Conservation (phyloP, 495 filamentous ascomycete genomes). For the Xylaria intraflava region DNA sequence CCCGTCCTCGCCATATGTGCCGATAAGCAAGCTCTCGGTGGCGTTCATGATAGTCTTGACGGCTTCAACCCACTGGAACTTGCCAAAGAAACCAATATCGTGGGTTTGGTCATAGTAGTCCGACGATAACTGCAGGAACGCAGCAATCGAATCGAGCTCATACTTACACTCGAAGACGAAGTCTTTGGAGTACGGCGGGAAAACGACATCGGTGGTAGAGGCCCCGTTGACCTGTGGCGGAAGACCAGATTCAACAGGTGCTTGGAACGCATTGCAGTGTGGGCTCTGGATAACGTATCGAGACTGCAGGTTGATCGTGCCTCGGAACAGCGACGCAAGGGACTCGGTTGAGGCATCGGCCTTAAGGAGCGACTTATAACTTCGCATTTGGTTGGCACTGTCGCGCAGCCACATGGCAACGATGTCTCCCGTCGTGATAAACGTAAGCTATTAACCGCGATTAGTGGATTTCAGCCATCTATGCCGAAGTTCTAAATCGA, state of each 20-base stretch:
- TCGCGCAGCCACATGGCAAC: conserved; percentile 65
- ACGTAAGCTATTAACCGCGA: conserved; percentile 31
- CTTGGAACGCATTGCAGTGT: conserved; percentile 62
- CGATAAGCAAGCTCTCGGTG: conserved; percentile 44
- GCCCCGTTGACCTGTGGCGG: conserved; percentile 32
- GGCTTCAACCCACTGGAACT: conserved; percentile 50
- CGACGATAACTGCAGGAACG: conserved; percentile 53
- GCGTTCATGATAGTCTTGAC: conserved; percentile 45
- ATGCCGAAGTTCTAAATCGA: neutral
- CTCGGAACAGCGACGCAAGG: conserved; percentile 54
- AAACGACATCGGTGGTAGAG: conserved; percentile 21
- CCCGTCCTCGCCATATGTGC: conserved; percentile 52
- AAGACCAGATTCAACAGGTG: conserved; percentile 48
- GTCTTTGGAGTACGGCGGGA: conserved; percentile 17
- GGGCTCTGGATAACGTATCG: conserved; percentile 53
- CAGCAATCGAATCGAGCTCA: conserved; percentile 61
- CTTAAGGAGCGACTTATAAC: conserved; percentile 52
- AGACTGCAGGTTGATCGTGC: conserved; percentile 60
- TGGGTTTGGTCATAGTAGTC: conserved; percentile 54
- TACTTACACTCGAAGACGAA: conserved; percentile 52
- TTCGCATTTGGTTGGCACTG: conserved; percentile 60
- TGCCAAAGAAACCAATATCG: conserved; percentile 52
- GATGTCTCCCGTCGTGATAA: conserved; percentile 59
- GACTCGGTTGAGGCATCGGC: conserved; percentile 37
- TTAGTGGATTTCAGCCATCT: neutral